Conservation (phyloP, 1,284 basidiomycete genomes). For the Kwoniella shivajii region DNA sequence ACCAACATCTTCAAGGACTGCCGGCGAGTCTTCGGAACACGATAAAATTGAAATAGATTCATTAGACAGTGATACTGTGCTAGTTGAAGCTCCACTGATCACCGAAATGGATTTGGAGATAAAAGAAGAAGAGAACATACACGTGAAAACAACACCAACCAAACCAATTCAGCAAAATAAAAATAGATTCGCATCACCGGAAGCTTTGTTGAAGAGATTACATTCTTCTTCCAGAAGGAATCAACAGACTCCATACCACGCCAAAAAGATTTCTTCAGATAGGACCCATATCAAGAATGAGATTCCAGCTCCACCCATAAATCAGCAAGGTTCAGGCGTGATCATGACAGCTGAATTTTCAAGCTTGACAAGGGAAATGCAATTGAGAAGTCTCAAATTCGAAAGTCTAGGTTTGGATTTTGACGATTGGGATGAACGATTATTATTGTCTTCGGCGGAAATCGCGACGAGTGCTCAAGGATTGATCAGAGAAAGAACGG, state of each 20-base stretch:
- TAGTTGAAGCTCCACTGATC: constrained; percentile 13
- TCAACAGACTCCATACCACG: constrained; percentile 5
- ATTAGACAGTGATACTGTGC: constrained; percentile 14
- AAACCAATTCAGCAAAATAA: neutral
- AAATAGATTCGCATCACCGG: constrained; percentile 7
- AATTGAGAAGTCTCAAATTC: constrained; percentile 32
- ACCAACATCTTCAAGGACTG: neutral
- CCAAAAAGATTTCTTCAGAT: neutral
- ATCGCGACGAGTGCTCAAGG: too few species aligned
- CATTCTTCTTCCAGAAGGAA: constrained; percentile 3
- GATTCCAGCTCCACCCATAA: constrained; percentile 10
- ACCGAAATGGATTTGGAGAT: too few species aligned
- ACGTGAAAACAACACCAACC: neutral
- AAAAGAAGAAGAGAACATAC: too few species aligned
- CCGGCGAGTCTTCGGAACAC: neutral
- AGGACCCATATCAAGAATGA: neutral
- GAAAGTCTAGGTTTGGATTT: constrained; percentile 30
- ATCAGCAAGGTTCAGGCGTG: neutral
- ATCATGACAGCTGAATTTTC: constrained; percentile 17
- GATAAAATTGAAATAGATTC: constrained; percentile 5
- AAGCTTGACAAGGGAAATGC: constrained; percentile 16
- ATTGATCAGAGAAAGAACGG: too few species aligned
- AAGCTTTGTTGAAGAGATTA: constrained; percentile 8
- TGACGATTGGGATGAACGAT: constrained; percentile 14
- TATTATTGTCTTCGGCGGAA: too few species aligned